Conservation (phyloP, 495 filamentous ascomycete genomes). For the Astrothelium subdiscretum region DNA sequence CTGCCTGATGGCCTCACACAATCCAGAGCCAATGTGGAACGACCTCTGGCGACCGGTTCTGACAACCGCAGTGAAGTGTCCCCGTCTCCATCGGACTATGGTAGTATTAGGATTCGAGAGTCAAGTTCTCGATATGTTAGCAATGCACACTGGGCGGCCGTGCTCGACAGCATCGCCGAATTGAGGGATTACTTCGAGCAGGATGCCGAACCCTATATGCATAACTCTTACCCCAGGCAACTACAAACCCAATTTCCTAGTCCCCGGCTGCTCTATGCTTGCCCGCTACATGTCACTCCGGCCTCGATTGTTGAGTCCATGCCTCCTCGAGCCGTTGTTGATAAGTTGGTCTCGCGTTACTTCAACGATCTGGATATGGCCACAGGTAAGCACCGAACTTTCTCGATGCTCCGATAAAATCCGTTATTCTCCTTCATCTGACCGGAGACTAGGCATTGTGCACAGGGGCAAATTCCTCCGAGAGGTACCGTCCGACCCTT, state of each 20-base stretch:
- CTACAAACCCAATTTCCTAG: no score
- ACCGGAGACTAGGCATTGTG: background rate
- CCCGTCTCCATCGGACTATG: background rate
- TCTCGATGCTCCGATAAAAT: background rate
- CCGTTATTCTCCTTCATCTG: no score
- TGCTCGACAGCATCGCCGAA: conserved; percentile 51
- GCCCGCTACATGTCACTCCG: background rate
- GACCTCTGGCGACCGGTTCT: background rate
- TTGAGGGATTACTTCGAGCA: conserved; percentile 2
- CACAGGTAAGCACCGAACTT: background rate
- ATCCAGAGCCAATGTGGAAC: background rate
- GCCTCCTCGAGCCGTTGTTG: background rate
- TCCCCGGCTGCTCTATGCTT: background rate
- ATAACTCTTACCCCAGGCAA: no score
- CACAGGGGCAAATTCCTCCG: background rate
- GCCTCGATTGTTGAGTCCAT: background rate
- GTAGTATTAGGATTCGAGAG: conserved; percentile 62
- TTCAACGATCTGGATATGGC: background rate
- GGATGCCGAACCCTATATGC: background rate
- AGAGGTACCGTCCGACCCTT: no score
- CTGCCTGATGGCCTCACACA: no score
- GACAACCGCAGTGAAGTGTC: background rate
- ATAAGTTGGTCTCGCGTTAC: background rate
- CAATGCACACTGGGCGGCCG: conserved; percentile 79
- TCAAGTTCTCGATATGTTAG: conserved; percentile 75